These are phyloP conservation scores for Paspalum notatum DNA, from an alignment of 176 grass and related monocot species.

Conservation along the genomic window DNA sequence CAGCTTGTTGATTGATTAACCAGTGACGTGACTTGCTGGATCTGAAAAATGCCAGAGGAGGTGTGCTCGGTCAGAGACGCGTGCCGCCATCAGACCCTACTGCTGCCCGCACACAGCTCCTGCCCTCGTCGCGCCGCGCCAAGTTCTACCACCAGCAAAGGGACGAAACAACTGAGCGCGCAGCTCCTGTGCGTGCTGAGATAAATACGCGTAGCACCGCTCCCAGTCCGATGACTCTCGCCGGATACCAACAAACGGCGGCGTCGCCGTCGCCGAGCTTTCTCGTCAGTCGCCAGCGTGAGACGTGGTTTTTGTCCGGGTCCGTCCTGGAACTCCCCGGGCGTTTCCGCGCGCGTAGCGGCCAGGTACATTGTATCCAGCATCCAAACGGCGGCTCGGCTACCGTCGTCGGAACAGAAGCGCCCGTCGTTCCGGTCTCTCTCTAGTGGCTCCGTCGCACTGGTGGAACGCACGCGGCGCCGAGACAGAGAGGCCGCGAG, in stretches of 20 bases:
- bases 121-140: not conserved
- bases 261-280: slow-evolving; percentile 31
- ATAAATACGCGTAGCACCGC: not conserved
- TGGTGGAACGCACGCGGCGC: too few relatives aligned
- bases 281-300: not conserved
- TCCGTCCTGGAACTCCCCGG: not conserved
- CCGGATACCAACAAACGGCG: not conserved
- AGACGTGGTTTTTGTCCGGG: slow-evolving; percentile 4
- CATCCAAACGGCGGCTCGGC: not conserved
- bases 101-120: too few relatives aligned
- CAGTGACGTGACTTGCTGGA: too few relatives aligned
- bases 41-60: too few relatives aligned
- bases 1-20: too few relatives aligned
- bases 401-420: not conserved
- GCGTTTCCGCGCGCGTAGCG: not conserved
- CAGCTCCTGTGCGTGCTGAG: not conserved
- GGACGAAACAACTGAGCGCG: not conserved
- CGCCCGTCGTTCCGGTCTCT: not conserved
- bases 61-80: too few relatives aligned
- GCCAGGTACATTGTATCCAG: not conserved
- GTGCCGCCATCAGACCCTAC: too few relatives aligned
- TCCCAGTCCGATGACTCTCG: not conserved
- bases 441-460: too few relatives aligned
- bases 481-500: too few relatives aligned
- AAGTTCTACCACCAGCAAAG: too few relatives aligned